A percentile compares a stretch with the other conserved stretches of the same genome.
phyloP scores from a whole-genome alignment of 352 stramenopile species.

The Globisporangium apiculatum region DNA sequence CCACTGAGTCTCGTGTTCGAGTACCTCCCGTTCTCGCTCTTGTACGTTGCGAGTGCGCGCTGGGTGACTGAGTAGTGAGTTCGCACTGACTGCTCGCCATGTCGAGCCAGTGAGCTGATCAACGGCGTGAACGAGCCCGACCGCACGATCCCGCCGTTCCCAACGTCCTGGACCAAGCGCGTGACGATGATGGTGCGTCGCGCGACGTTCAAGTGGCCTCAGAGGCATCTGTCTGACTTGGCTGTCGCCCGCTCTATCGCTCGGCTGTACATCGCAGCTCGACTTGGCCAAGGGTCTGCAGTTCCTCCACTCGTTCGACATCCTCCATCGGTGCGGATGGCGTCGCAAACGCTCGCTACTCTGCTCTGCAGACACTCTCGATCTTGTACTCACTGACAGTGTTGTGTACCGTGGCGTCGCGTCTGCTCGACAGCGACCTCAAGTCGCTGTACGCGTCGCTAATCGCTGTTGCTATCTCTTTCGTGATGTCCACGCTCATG shows the following conservation, averaged over 20 bases:
- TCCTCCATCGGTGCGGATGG: conserved; percentile 53
- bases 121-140: conserved; percentile 52
- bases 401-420: neutral
- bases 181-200: conserved; percentile 65
- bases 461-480: neutral
- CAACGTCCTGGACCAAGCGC: conserved; percentile 68
- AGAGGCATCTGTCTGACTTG: no score
- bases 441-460: conserved; percentile 57
- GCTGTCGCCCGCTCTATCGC: neutral
- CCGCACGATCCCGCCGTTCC: conserved; percentile 52
- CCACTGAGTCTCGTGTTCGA: conserved; percentile 67
- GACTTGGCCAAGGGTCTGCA: conserved; percentile 63
- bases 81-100: neutral
- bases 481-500: neutral
- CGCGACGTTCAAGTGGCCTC: neutral
- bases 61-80: neutral
- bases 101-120: conserved; percentile 47
- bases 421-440: conserved; percentile 36
- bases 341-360: no score
- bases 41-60: conserved; percentile 28
- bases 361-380: neutral
- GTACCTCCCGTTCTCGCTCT: conserved; percentile 73
- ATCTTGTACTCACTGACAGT: neutral
- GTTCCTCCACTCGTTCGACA: conserved; percentile 77
- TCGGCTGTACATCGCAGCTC: conserved; percentile 18